These are phyloP conservation scores for Eucalyptus erythrocorys DNA, from an alignment of 345 rosid species.

Conservation along the genomic window DNA sequence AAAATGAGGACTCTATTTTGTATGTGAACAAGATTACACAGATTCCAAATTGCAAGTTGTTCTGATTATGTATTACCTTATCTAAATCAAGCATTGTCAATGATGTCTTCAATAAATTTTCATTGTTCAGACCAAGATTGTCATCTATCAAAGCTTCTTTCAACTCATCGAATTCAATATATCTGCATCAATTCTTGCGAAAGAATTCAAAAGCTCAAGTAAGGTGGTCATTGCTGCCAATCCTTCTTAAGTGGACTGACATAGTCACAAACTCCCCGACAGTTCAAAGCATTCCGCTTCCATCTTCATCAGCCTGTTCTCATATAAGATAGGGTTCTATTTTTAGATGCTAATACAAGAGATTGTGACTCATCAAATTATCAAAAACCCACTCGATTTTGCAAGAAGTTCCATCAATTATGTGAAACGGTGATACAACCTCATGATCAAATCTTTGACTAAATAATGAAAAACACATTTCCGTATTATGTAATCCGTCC, in stretches of 20 bases:
- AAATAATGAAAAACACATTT: not conserved
- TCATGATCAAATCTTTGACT: not conserved
- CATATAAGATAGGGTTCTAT: not conserved
- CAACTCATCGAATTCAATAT: constrained; percentile 66
- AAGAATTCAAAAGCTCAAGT: constrained; percentile 50
- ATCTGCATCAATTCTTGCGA: constrained; percentile 55
- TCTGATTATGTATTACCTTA: constrained; percentile 27
- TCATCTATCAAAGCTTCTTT: constrained; percentile 48
- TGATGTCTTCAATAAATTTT: constrained; percentile 59
- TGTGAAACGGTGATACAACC: not conserved
- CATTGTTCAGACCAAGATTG: constrained; percentile 27
- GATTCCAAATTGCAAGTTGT: not conserved
- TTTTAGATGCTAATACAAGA: not conserved
- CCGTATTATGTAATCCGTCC: not conserved
- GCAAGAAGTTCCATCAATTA: not conserved
- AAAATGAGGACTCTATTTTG: too few relatives aligned
- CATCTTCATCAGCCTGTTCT: constrained; percentile 60
- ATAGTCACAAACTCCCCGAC: constrained; percentile 76
- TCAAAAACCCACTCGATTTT: not conserved
- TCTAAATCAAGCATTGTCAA: constrained; percentile 70
- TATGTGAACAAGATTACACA: not conserved
- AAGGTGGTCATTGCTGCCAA: constrained; percentile 59
- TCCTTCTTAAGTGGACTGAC: constrained; percentile 61
- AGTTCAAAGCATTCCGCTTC: constrained; percentile 64
- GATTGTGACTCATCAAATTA: not conserved